Percentiles rank a stretch among this genome's conserved stretches.
Evolutionary conservation across 2,329 filamentous ascomycete genomes (phyloP).

Genomic region (Aspergillus latus): DNA sequence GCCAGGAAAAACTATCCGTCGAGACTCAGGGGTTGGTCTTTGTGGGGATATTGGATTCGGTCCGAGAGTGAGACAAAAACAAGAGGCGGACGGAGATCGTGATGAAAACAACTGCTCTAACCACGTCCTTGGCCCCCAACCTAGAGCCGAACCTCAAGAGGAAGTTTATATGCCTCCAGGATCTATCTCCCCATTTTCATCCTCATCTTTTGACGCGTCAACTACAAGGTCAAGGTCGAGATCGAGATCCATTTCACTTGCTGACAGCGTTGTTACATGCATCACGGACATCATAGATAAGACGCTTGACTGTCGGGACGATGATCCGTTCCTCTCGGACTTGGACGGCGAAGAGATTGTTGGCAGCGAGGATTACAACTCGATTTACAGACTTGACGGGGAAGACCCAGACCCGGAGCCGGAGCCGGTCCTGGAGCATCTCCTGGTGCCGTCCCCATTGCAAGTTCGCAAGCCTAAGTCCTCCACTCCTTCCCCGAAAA

Average conservation of each 20-base stretch:
- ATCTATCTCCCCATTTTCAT: not conserved
- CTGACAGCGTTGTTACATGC: slow-evolving; percentile 21
- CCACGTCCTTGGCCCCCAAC: not conserved
- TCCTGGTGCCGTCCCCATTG: slow-evolving; percentile 12
- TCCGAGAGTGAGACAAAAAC: not conserved
- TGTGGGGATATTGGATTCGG: not conserved
- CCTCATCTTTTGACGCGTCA: not conserved
- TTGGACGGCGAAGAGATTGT: slow-evolving; percentile 6
- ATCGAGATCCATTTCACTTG: slow-evolving; percentile 13
- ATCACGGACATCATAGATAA: slow-evolving; percentile 31
- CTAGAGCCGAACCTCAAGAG: not conserved
- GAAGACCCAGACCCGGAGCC: not conserved
- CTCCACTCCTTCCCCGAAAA: not conserved
- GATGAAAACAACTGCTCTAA: not conserved
- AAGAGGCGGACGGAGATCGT: no score
- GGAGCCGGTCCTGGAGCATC: not conserved
- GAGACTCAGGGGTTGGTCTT: not conserved
- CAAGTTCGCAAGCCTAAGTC: slow-evolving; percentile 7
- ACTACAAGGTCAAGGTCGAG: not conserved
- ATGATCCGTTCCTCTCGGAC: slow-evolving; percentile 31
- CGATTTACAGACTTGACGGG: not conserved
- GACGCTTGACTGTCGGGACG: slow-evolving; percentile 17
- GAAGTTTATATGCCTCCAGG: no score
- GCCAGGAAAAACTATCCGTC: not conserved
- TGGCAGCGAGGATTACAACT: no score